Evolutionary conservation across 2,329 filamentous ascomycete genomes (phyloP), one percentile per base, ranked within the genome.

Genomic region (Diaporthe destruens): DNA sequence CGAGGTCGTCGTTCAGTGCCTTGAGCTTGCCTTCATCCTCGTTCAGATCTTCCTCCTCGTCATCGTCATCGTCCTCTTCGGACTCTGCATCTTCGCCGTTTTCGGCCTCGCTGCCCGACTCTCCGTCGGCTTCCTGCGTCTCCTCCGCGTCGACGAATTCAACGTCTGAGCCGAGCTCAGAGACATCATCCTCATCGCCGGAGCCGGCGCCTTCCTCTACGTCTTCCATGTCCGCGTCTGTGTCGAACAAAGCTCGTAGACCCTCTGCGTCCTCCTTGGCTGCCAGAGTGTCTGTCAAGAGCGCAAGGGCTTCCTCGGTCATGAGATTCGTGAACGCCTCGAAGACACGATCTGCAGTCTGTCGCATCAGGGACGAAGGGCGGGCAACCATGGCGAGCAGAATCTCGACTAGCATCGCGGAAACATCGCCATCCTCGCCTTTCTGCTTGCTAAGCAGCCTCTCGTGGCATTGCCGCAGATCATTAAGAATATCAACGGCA

Each of bases 271-370:
- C 97, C 81, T 98, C 96, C 72, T 93, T 92, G 0, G 93, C 92
- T 68, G 90, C 87, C 18, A 99, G 85, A 3, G 97, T 91, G 75
- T 94, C 89, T 0, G 85, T 86, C 49, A 90, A 82, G 23, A 89
- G 84, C 72, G 92, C 88, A 70, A 98, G 82, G 0, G 94, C 94
- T 71, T 92, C 89, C 6, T 87, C 85, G 0, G 92, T 94, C 73
- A 98, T 88, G 70, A 94, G 89, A 18, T 89, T 84, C 3, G 94
- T 92, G 80, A 98, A 98, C 1, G 92, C 91, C 32, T 92, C 89
- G 80, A 98, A 98, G 0, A 97, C 95, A 78, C 96, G 93, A 79
- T 96, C 92, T 7, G 94, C 94, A 69, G 97, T 92, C 77, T 95
- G 94, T 39, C 94, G 90, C 85, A 97, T 93, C 67, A 98, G 85